Evolutionary conservation across 257 asterid genomes (phyloP), one percentile per base, ranked within the genome.

Genomic region (Nicotiana knightiana): DNA sequence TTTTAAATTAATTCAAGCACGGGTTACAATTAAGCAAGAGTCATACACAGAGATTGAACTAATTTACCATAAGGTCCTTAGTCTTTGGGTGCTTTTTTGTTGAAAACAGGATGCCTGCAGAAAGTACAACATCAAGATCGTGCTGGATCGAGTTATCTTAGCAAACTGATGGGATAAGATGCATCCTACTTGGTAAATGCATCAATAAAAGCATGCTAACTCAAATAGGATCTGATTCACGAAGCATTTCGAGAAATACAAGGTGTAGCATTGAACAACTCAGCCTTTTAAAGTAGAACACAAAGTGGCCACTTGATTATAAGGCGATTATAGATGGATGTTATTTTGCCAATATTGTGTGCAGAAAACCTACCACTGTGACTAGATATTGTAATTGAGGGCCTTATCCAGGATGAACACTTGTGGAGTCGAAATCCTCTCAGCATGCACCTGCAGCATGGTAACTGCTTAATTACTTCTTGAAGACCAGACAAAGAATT

Each of bases 361-460:
- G 79, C 46, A 4, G 48, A 67, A 64, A 73, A 51, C 93, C 46
- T 89, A 96, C 99, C 99, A 58, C 88, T 89, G 84, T 96, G 98
- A 89, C 91, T 90, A 54, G 93, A 90, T 88, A 96, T 90, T n/a
- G 97, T 96, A 65, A 96, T 89, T 63, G 99, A 88, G 54, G 99
- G 99, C 91, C 99, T 91, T 82, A 96, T 91, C 99, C 98, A 94
- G 87, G 92, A 94, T 6, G 97, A 96, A 85, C 99, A 96, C 28
- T 89, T 89, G 87, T 90, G 98, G 77, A 96, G 89, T 84, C 93
- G 93, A 86, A 96, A 96, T 84, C 99, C 99, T 87, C 99, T 91
- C 83, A 96, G 90, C 98, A 96, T 96, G 92, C 99, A 96, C 88
- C 99, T 96, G 92, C 75, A 33, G 85, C 57, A 77, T 64, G 32